These are phyloP conservation scores for Pichia sp. DNA, from an alignment of 1,139 yeast species.

Conservation along the genomic window DNA sequence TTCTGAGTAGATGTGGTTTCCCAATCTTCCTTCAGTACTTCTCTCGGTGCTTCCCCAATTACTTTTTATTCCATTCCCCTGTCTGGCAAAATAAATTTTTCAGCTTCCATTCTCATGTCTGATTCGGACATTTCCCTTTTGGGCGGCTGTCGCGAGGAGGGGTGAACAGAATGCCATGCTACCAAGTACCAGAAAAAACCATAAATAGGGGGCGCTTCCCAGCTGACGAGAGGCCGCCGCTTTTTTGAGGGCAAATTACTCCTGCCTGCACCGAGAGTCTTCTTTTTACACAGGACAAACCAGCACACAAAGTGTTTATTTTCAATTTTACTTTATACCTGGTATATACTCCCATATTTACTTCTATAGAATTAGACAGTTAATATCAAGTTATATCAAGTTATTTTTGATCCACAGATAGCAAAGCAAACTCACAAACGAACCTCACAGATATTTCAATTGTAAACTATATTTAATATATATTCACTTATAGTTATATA, in stretches of 20 bases:
- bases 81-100: neutral
- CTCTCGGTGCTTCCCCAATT: too few species aligned
- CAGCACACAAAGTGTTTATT: neutral
- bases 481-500: slow-evolving; percentile 10
- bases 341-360: slow-evolving; percentile 6
- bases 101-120: neutral
- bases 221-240: neutral
- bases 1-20: neutral
- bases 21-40: neutral
- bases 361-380: slow-evolving; percentile 7
- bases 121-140: neutral
- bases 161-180: neutral
- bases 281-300: neutral
- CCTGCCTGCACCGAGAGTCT: neutral
- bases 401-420: neutral
- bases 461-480: slow-evolving; percentile 11
- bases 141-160: neutral
- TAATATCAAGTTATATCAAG: slow-evolving; percentile 2
- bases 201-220: neutral
- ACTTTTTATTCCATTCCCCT: slow-evolving; percentile 2
- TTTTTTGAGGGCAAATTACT: neutral
- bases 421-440: neutral
- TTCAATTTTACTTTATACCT: neutral
- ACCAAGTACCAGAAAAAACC: neutral
- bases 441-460: slow-evolving; percentile 5